Evolutionary conservation across 768 basidiomycete genomes (phyloP).

Genomic region (Leccinum arenicola): DNA sequence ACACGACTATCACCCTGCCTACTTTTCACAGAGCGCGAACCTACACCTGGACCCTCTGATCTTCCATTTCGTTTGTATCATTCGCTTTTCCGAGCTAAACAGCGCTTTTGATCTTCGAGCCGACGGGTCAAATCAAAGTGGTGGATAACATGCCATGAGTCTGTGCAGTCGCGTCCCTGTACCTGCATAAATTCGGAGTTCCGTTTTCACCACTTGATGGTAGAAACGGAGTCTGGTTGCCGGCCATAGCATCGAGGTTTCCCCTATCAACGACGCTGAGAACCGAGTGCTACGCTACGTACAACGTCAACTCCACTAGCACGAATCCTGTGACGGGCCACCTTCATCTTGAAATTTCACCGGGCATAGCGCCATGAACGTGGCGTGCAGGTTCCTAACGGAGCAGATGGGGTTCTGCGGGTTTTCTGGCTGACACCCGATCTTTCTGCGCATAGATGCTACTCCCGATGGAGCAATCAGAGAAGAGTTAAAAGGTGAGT

Average conservation of each 20-base stretch:
- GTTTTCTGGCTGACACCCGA: not conserved
- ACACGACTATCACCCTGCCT: not conserved
- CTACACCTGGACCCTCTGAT: not conserved
- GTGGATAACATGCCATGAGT: not conserved
- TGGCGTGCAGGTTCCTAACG: too few relatives aligned
- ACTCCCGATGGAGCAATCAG: not conserved
- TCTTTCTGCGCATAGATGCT: not conserved
- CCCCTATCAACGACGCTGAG: not conserved
- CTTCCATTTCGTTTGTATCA: not conserved
- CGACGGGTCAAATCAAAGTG: not conserved
- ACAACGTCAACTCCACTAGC: not conserved
- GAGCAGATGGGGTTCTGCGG: not conserved
- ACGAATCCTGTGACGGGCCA: not conserved
- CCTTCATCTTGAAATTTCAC: not conserved
- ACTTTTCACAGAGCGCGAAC: not conserved
- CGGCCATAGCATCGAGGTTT: not conserved
- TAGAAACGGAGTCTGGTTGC: not conserved
- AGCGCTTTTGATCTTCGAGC: not conserved
- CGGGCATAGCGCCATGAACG: not conserved
- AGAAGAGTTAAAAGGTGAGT: not conserved
- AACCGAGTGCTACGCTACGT: not conserved
- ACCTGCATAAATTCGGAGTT: not conserved
- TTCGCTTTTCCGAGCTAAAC: not conserved
- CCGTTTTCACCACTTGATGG: not conserved
- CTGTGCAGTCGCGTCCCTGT: not conserved